These are phyloP conservation scores for Shiraia sp. DNA, from an alignment of 2,329 filamentous ascomycete genomes.

Conservation along the genomic window DNA sequence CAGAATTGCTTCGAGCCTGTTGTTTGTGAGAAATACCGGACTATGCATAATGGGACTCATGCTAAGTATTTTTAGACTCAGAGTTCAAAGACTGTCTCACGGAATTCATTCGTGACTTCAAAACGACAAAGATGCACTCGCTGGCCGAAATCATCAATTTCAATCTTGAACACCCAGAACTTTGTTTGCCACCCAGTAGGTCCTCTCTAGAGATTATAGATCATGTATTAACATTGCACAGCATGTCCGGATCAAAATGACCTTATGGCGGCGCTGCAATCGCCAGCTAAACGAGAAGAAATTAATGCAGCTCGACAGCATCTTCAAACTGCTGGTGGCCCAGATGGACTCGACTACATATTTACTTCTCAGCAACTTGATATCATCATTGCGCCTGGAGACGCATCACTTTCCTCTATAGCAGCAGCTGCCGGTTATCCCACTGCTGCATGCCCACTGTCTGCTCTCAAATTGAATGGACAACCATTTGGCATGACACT, in stretches of 20 bases:
- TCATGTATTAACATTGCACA: conserved; percentile 8
- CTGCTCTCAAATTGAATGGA: conserved; percentile 40
- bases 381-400: conserved; percentile 39
- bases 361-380: conserved; percentile 35
- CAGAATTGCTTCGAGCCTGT: conserved; percentile 43
- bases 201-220: background rate
- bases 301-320: conserved; percentile 31
- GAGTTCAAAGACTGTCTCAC: conserved; percentile 40
- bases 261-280: conserved; percentile 38
- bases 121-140: conserved; percentile 41
- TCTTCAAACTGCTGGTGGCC: conserved; percentile 33
- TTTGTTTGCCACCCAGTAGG: conserved; percentile 37
- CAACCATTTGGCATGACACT: conserved; percentile 42
- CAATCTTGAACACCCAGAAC: conserved; percentile 42
- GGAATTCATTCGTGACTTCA: conserved; percentile 42
- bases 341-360: conserved; percentile 38
- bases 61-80: conserved; percentile 26
- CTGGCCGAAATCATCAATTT: conserved; percentile 45
- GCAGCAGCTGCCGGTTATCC: conserved; percentile 43
- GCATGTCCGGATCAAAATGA: conserved; percentile 42
- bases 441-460: conserved; percentile 39
- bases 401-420: conserved; percentile 40
- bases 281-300: conserved; percentile 25
- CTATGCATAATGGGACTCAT: background rate
- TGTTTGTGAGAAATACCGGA: conserved; percentile 34